Evolutionary conservation across 176 grass and related monocot genomes (phyloP).

Genomic region (Cenchrus fungigraminus): DNA sequence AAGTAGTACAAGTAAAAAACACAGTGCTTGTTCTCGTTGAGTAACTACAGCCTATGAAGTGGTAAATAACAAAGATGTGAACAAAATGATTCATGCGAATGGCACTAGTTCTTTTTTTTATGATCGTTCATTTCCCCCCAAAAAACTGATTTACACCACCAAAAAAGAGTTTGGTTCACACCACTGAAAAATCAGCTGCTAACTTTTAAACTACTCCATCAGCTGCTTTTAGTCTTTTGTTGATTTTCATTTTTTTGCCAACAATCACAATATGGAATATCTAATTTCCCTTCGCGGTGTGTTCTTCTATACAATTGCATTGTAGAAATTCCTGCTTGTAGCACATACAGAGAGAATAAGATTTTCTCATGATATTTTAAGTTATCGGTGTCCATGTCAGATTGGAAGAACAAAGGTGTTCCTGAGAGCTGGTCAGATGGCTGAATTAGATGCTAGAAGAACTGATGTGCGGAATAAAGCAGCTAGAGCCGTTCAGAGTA

Average conservation of each 20-base stretch:
- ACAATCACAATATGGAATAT: not conserved
- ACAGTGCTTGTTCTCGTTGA: conserved; percentile 12
- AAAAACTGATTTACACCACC: not conserved
- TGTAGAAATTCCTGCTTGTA: conserved; percentile 4
- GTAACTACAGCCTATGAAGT: conserved; percentile 34
- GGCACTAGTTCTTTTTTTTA: conserved; percentile 5
- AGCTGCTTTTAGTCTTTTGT: not conserved
- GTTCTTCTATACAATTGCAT: conserved; percentile 22
- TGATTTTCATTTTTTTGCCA: not conserved
- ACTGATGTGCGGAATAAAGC: conserved; percentile 77
- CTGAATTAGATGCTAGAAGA: conserved; percentile 94
- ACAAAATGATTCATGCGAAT: not conserved
- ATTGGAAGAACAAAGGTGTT: conserved; percentile 96
- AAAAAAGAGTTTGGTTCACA: not conserved
- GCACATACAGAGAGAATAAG: conserved; percentile 1
- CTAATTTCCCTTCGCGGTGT: not conserved
- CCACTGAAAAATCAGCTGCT: not conserved
- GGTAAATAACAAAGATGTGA: conserved; percentile 12
- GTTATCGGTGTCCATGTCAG: conserved; percentile 52
- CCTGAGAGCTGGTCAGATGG: conserved; percentile 95
- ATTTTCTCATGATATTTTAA: conserved; percentile 23
- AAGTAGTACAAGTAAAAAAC: not conserved
- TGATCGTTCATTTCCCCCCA: not conserved
- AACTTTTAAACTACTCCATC: not conserved
- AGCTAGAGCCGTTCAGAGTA: conserved; percentile 69